Evolutionary conservation across 2,329 filamentous ascomycete genomes (phyloP).

Genomic region (Seiridium unicorne): DNA sequence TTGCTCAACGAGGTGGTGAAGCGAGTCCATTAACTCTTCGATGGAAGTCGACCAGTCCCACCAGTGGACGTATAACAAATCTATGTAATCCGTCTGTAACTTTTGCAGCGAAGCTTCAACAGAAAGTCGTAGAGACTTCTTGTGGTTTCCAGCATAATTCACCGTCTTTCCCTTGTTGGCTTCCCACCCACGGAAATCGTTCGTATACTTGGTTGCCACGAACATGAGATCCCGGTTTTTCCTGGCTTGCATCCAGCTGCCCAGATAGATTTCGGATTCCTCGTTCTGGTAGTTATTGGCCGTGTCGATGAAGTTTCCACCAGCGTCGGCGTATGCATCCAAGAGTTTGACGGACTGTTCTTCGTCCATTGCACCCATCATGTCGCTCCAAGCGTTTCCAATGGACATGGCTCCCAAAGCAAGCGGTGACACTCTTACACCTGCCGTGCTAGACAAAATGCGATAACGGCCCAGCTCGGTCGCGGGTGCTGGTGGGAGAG

Average conservation of each 20-base stretch:
- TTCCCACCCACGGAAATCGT: constrained; percentile 38
- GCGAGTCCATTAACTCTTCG: constrained; percentile 36
- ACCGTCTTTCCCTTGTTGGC: constrained; percentile 35
- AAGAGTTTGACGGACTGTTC: constrained; percentile 54
- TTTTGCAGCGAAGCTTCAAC: constrained; percentile 54
- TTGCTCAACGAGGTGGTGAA: constrained; percentile 36
- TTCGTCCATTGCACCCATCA: constrained; percentile 54
- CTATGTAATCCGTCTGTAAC: constrained; percentile 58
- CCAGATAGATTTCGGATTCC: constrained; percentile 55
- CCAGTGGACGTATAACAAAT: constrained; percentile 35
- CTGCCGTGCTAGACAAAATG: constrained; percentile 47
- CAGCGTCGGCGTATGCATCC: constrained; percentile 53
- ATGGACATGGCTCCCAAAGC: constrained; percentile 53
- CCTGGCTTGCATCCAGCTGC: constrained; percentile 53
- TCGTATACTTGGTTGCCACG: constrained; percentile 56
- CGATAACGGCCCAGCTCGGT: constrained; percentile 54
- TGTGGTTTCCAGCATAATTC: constrained; percentile 55
- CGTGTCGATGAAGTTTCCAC: constrained; percentile 70
- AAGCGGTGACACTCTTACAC: constrained; percentile 52
- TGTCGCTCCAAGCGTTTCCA: constrained; percentile 40
- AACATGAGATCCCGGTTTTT: constrained; percentile 52
- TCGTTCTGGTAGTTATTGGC: constrained; percentile 57
- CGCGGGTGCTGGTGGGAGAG: constrained; percentile 30
- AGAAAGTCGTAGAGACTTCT: constrained; percentile 55
- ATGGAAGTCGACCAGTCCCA: constrained; percentile 38